Evolutionary conservation across 345 rosid genomes (phyloP).

Genomic region (Boechera divaricarpa): DNA sequence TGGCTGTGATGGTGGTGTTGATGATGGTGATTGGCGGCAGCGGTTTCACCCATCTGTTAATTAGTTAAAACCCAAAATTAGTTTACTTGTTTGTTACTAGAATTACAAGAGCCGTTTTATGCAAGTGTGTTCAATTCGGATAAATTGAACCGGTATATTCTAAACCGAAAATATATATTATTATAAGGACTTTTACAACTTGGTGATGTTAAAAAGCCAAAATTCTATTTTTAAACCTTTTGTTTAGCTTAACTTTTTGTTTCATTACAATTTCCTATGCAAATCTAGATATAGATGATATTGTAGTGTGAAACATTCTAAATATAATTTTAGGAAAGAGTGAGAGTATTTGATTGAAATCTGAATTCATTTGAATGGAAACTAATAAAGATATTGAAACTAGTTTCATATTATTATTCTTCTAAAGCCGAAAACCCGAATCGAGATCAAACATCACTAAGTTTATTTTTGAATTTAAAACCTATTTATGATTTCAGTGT

Average conservation of each 20-base stretch:
- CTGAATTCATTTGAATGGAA: neutral
- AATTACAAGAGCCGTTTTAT: neutral
- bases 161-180: neutral
- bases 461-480: no score
- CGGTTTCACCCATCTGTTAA: constrained; percentile 57
- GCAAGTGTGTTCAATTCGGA: no score
- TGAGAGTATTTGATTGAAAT: neutral
- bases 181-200: neutral
- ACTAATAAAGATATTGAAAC: neutral
- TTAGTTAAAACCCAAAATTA: constrained; percentile 4
- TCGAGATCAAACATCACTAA: no score
- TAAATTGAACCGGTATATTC: neutral
- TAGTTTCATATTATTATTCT: neutral
- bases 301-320: neutral
- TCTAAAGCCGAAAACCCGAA: no score
- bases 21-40: constrained; percentile 50
- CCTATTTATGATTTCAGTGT: neutral
- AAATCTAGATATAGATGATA: neutral
- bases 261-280: neutral
- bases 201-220: neutral
- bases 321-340: neutral
- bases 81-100: neutral
- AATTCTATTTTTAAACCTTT: neutral
- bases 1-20: constrained; percentile 44
- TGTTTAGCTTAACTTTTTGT: neutral